These are phyloP conservation scores for Backusella sp. DNA, from an alignment of 192 early-diverging fungal species.

Conservation along the genomic window DNA sequence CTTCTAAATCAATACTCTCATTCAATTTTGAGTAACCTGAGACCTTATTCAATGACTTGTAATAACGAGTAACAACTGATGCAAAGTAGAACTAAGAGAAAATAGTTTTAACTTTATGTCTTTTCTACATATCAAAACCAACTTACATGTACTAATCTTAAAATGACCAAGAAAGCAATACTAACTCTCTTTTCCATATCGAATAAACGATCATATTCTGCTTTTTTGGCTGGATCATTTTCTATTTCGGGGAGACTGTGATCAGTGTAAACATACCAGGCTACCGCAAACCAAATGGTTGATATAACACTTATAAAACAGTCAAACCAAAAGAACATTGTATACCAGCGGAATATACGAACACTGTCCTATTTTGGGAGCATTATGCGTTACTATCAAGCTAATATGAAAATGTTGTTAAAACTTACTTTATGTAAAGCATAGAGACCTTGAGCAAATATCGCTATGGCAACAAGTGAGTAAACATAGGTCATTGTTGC, in stretches of 20 bases:
- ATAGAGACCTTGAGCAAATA: slow-evolving; percentile 26
- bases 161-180: slow-evolving; percentile 19
- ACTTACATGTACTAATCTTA: slow-evolving; percentile 33
- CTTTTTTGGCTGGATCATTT: slow-evolving; percentile 10
- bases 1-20: slow-evolving; percentile 15
- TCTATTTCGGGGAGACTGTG: slow-evolving; percentile 25
- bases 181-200: slow-evolving; percentile 34
- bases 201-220: slow-evolving; percentile 28
- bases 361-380: slow-evolving; percentile 14
- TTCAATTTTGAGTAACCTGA: background rate
- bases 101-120: background rate
- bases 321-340: slow-evolving; percentile 37
- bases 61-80: slow-evolving; percentile 23
- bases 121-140: background rate
- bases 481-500: slow-evolving; percentile 30
- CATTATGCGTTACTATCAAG: background rate
- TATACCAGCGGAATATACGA: slow-evolving; percentile 27
- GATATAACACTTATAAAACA: slow-evolving; percentile 23
- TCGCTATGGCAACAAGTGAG: slow-evolving; percentile 24
- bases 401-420: too few species aligned
- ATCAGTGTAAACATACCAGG: slow-evolving; percentile 39
- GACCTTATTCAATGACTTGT: slow-evolving; percentile 5
- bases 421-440: slow-evolving; percentile 31
- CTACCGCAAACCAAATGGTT: slow-evolving; percentile 25
- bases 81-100: slow-evolving; percentile 28